Evolutionary conservation across 2,329 filamentous ascomycete species (phyloP).

Genomic region (Xylariaceae sp.): DNA sequence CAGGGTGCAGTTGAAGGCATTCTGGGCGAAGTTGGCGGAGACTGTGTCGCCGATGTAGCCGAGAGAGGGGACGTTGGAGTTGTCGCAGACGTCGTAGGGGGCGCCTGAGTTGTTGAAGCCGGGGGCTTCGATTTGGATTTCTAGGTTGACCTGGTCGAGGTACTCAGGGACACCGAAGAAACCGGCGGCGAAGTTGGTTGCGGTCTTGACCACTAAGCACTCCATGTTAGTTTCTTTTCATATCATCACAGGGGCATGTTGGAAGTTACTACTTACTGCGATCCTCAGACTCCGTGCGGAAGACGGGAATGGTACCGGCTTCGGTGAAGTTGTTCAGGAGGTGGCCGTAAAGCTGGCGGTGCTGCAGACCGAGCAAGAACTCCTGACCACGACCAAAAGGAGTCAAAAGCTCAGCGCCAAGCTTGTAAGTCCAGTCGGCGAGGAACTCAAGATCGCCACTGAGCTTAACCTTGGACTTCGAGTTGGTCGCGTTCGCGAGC

Average conservation of each 20-base stretch:
- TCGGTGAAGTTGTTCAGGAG: slow-evolving; percentile 41
- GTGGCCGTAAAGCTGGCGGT: slow-evolving; percentile 39
- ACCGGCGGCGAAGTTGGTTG: slow-evolving; percentile 32
- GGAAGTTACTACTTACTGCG: slow-evolving; percentile 13
- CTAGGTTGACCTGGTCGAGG: slow-evolving; percentile 31
- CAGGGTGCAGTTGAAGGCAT: slow-evolving; percentile 29
- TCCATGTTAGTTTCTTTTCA: neutral
- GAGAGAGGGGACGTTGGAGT: slow-evolving; percentile 22
- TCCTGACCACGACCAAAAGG: slow-evolving; percentile 37
- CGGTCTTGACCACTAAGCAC: slow-evolving; percentile 33
- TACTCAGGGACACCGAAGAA: slow-evolving; percentile 35
- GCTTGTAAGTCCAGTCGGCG: slow-evolving; percentile 26
- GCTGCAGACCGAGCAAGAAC: slow-evolving; percentile 35
- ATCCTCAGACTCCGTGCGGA: slow-evolving; percentile 27
- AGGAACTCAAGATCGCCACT: slow-evolving; percentile 29
- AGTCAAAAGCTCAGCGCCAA: slow-evolving; percentile 16
- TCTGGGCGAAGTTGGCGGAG: slow-evolving; percentile 23
- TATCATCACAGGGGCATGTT: neutral
- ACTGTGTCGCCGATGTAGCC: slow-evolving; percentile 27
- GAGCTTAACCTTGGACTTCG: slow-evolving; percentile 31
- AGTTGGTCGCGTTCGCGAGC: slow-evolving; percentile 32
- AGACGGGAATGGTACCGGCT: slow-evolving; percentile 36
- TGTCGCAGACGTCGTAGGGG: slow-evolving; percentile 29
- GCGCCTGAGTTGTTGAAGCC: slow-evolving; percentile 31
- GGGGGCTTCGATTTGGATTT: slow-evolving; percentile 31